Evolutionary conservation across 345 rosid species (phyloP).

Genomic region (Citrus mangshanensis): DNA sequence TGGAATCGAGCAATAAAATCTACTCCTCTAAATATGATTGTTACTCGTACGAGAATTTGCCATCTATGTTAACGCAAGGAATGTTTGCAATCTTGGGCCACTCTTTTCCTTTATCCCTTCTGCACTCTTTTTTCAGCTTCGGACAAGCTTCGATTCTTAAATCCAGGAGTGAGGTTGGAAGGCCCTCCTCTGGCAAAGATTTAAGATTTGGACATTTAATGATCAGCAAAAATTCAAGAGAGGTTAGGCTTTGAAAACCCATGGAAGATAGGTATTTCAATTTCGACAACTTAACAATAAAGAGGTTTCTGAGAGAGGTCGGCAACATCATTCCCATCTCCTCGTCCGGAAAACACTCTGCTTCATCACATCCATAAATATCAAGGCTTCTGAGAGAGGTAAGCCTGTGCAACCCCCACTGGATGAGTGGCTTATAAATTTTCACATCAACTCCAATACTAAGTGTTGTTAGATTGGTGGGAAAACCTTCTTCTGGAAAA

Average conservation of each 20-base stretch:
- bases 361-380: too few species aligned
- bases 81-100: neutral
- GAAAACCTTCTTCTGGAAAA: neutral
- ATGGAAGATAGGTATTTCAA: neutral
- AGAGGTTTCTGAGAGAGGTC: neutral
- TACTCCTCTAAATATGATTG: too few species aligned
- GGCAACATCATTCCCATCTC: neutral
- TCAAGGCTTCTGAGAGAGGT: too few species aligned
- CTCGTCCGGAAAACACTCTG: too few species aligned
- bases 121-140: neutral
- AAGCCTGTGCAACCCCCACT: slow-evolving; percentile 3
- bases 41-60: neutral
- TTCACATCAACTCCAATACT: neutral
- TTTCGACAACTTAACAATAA: neutral
- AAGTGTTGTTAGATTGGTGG: neutral
- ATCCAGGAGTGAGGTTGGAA: neutral
- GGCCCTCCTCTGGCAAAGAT: neutral
- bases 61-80: neutral
- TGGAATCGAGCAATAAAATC: too few species aligned
- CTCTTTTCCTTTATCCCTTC: neutral
- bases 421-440: neutral
- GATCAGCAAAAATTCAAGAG: neutral
- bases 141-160: neutral
- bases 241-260: neutral
- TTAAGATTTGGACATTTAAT: neutral